Base-by-base conservation (phyloP, 208 protist species). In the Leishmania tropica region DNA sequence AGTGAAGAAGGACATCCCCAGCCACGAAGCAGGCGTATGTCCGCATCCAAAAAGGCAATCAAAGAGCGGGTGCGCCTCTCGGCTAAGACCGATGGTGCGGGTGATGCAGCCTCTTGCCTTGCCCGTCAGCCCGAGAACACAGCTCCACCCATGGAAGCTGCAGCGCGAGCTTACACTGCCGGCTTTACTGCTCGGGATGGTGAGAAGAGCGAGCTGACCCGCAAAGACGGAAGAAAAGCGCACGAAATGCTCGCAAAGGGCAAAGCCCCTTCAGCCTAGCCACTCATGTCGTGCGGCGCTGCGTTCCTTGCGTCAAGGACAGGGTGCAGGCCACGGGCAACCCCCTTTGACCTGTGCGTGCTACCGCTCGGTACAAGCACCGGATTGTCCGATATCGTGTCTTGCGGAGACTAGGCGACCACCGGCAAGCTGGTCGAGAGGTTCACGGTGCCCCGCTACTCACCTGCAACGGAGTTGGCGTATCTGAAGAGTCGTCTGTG, bases 171-270 rank as follows among this genome's bases (percentile, higher is more conserved):
- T 54, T 56, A 56, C 53, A 8, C 53, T 24, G 53, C 19, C 17
- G 0, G 21, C 15, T 56, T 56, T 11, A 48, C 11, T 48, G 45
- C 45, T 11, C 19, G 53, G 53, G 53, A 13, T 48, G 10, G 53
- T 56, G 6, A 67, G 28, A 31, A 67, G 62, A 15, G 28, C 45
- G 45, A 54, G 10, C 51, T 54, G 17, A 54, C 17, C 51, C 2
- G 51, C 51, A 5, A 54, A 17, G 51, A 54, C 17, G 97, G 97
- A 95, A 83, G 56, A 0, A 62, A 11, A 62, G 24, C 24, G 24
- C 28, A n/a, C 0, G 28, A 62, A 24, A 13, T 31, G 6, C 24
- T 31, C 28, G 56, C 28, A 31, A n/a, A 24, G 56, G 8, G 56
- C 56, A 62, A 62, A 17, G 64, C 1, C 31, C 15, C 73, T 64